Conservation (phyloP, 768 basidiomycete species). For the Fomitopsis serialis region DNA sequence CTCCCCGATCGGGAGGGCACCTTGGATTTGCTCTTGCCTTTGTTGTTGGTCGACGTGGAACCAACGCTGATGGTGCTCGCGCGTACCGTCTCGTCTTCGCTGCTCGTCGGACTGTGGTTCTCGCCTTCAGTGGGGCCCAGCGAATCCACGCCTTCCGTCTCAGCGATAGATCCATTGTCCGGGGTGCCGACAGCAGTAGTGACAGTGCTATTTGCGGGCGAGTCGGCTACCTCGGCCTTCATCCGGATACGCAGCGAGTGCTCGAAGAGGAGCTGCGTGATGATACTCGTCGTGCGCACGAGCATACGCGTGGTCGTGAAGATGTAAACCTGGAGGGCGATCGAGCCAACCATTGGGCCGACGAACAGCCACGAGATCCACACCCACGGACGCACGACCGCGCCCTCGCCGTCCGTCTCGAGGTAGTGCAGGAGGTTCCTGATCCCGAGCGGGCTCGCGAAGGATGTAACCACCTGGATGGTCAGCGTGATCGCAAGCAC, state of each 20-base stretch:
- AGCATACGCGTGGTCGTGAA: constrained; percentile 31
- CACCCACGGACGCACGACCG: constrained; percentile 58
- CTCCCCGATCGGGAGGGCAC: background rate
- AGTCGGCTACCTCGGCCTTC: constrained; percentile 28
- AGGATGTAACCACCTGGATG: constrained; percentile 9
- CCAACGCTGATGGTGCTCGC: constrained; percentile 5
- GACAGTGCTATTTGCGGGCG: constrained; percentile 15
- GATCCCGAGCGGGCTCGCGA: constrained; percentile 29
- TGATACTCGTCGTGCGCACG: constrained; percentile 38
- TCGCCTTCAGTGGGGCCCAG: constrained; percentile 2
- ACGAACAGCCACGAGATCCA: constrained; percentile 53
- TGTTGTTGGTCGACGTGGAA: background rate
- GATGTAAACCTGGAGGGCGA: constrained; percentile 50
- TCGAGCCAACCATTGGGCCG: constrained; percentile 36
- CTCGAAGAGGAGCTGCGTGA: constrained; percentile 51
- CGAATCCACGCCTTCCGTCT: constrained; percentile 3
- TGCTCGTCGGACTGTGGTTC: background rate
- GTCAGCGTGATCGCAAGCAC: background rate
- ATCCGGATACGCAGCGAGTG: constrained; percentile 50
- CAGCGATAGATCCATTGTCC: constrained; percentile 18
- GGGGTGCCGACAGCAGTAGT: constrained; percentile 22
- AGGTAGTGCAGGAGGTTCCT: constrained; percentile 30
- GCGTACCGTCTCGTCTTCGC: constrained; percentile 12
- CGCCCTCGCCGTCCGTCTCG: constrained; percentile 38
- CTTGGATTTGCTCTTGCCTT: constrained; percentile 8